Conservation (phyloP, 139 green algal genomes). For the Chlamydomonas sp. region DNA sequence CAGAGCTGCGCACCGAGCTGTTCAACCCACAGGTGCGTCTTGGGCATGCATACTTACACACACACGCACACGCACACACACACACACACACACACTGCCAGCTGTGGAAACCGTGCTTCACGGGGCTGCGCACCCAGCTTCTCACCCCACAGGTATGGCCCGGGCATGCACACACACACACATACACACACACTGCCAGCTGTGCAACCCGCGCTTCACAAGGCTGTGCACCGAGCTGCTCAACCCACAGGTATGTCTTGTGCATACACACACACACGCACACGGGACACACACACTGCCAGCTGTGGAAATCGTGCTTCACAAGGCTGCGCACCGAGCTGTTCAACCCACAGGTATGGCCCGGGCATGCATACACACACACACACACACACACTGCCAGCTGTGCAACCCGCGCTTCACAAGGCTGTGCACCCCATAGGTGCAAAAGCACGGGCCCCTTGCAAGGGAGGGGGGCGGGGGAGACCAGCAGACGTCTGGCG, state of each 20-base stretch:
- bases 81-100: too few species aligned
- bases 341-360: conserved; percentile 36
- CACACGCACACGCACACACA: too few species aligned
- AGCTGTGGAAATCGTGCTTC: conserved; percentile 58
- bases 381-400: too few species aligned
- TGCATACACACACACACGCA: too few species aligned
- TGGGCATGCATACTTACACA: too few species aligned
- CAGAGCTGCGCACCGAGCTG: conserved; percentile 52
- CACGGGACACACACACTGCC: too few species aligned
- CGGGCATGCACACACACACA: conserved; percentile 61
- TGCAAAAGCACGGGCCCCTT: too few species aligned
- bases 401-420: conserved; percentile 60
- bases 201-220: conserved; percentile 60
- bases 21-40: conserved; percentile 37
- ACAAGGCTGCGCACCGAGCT: conserved; percentile 53
- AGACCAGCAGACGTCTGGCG: conserved; percentile 26
- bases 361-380: too few species aligned
- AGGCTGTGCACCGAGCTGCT: conserved; percentile 55
- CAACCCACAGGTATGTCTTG: conserved; percentile 28
- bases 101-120: conserved; percentile 58
- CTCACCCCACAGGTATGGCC: conserved; percentile 37
- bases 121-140: conserved; percentile 52
- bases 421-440: conserved; percentile 48
- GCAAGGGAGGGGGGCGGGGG: too few species aligned
- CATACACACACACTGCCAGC: conserved; percentile 59